Percentiles rank a stretch among this genome's conserved stretches.
Evolutionary conservation across 2,329 filamentous ascomycete genomes (phyloP).

Genomic region (Monosporascus sp.): DNA sequence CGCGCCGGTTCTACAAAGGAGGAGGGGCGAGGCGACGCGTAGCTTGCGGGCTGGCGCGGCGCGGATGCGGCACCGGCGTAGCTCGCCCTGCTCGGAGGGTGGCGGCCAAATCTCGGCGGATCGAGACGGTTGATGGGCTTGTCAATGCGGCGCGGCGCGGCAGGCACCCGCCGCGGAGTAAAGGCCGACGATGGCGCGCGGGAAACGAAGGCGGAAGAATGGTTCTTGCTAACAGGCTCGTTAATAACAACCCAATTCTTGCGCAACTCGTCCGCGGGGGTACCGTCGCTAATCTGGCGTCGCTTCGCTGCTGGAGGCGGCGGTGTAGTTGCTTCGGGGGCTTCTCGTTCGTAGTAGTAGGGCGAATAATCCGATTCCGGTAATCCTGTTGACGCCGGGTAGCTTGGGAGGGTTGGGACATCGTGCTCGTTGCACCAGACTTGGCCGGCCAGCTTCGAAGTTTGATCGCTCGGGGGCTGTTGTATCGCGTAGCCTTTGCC

Average conservation of each 20-base stretch:
- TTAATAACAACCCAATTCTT: slow-evolving; percentile 69
- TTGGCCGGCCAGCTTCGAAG: slow-evolving; percentile 10
- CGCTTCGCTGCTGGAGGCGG: slow-evolving; percentile 47
- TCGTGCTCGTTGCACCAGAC: slow-evolving; percentile 25
- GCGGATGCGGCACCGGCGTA: slow-evolving; percentile 37
- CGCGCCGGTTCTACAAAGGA: slow-evolving; percentile 14
- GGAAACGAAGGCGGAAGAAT: slow-evolving; percentile 15
- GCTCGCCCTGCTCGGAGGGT: slow-evolving; percentile 39
- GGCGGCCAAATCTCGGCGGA: slow-evolving; percentile 19
- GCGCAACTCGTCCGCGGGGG: slow-evolving; percentile 47
- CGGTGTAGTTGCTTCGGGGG: slow-evolving; percentile 31
- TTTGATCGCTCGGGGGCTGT: slow-evolving; percentile 6
- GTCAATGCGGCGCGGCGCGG: slow-evolving; percentile 37
- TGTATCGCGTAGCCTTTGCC: slow-evolving; percentile 64
- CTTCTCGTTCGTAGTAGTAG: slow-evolving; percentile 24
- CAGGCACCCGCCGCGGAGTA: slow-evolving; percentile 23
- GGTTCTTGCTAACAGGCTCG: slow-evolving; percentile 25
- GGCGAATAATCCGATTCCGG: slow-evolving; percentile 29
- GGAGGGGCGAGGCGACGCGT: slow-evolving; percentile 42
- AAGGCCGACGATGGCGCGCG: slow-evolving; percentile 15
- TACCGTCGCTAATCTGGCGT: slow-evolving; percentile 44
- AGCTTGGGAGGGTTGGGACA: slow-evolving; percentile 18
- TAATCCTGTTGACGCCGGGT: slow-evolving; percentile 23
- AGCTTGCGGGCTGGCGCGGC: slow-evolving; percentile 45
- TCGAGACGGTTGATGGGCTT: slow-evolving; percentile 33